phyloP scores from a whole-genome alignment of 176 grass and related monocot species.

The Stipa capillata region DNA sequence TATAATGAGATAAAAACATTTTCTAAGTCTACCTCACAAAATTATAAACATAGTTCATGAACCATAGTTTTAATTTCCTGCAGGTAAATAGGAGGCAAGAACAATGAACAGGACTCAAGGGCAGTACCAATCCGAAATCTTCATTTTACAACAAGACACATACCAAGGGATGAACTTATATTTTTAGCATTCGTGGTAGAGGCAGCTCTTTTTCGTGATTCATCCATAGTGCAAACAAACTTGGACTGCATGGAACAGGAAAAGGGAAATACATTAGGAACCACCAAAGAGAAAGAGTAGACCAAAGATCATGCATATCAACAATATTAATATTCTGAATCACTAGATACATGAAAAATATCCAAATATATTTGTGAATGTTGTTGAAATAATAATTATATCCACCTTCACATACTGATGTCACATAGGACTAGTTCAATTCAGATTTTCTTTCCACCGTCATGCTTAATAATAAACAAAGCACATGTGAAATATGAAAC shows the following conservation, averaged over 20 bases:
- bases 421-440: neutral
- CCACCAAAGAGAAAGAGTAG: neutral
- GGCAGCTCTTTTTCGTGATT: conserved; percentile 55
- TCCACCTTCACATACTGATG: too few species aligned
- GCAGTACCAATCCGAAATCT: neutral
- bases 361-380: neutral
- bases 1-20: neutral
- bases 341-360: neutral
- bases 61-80: neutral
- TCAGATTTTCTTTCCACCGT: neutral
- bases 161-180: conserved; percentile 61
- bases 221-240: conserved; percentile 44
- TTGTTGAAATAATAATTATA: neutral
- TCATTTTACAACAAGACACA: conserved; percentile 15
- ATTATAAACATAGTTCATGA: neutral
- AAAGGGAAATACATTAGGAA: conserved; percentile 31
- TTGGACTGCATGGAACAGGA: conserved; percentile 19
- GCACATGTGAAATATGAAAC: neutral
- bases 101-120: conserved; percentile 7
- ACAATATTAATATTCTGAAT: neutral
- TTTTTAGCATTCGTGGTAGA: conserved; percentile 35
- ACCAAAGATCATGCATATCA: neutral
- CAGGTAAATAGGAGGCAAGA: neutral
- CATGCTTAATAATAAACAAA: neutral
- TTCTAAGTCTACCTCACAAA: neutral